Evolutionary conservation across 129 eudicot species (phyloP).

Genomic region (Deinandra increscens): DNA sequence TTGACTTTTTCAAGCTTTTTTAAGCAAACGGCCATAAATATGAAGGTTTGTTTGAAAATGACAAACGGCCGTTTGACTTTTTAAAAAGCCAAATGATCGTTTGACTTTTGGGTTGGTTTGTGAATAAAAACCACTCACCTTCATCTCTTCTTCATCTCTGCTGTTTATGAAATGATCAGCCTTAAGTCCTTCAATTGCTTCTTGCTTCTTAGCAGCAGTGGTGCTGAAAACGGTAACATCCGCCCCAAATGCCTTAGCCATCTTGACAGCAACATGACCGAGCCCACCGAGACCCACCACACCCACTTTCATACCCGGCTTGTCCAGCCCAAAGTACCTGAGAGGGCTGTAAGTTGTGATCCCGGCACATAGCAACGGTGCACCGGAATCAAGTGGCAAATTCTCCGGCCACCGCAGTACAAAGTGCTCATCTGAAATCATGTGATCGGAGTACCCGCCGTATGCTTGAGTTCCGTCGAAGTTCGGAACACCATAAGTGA

Average conservation of each 20-base stretch:
- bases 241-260: slow-evolving; percentile 55
- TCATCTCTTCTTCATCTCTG: slow-evolving; percentile 33
- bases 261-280: slow-evolving; percentile 56
- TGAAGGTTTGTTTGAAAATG: too few species aligned
- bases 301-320: slow-evolving; percentile 50
- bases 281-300: slow-evolving; percentile 68
- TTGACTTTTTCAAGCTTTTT: too few species aligned
- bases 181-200: slow-evolving; percentile 40
- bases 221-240: slow-evolving; percentile 60
- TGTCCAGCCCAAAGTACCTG: slow-evolving; percentile 43
- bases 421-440: slow-evolving; percentile 51
- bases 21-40: too few species aligned
- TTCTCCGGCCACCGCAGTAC: slow-evolving; percentile 51
- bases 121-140: too few species aligned
- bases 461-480: slow-evolving; percentile 51
- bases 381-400: slow-evolving; percentile 50
- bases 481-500: slow-evolving; percentile 28
- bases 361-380: slow-evolving; percentile 66
- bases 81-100: too few species aligned
- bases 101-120: too few species aligned
- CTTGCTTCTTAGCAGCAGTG: slow-evolving; percentile 40
- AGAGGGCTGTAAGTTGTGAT: slow-evolving; percentile 56
- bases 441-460: slow-evolving; percentile 62
- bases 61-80: too few species aligned
- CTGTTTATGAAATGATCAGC: slow-evolving; percentile 45